Base-by-base conservation (phyloP, 2,329 filamentous ascomycete genomes). In the Alternaria dauci region DNA sequence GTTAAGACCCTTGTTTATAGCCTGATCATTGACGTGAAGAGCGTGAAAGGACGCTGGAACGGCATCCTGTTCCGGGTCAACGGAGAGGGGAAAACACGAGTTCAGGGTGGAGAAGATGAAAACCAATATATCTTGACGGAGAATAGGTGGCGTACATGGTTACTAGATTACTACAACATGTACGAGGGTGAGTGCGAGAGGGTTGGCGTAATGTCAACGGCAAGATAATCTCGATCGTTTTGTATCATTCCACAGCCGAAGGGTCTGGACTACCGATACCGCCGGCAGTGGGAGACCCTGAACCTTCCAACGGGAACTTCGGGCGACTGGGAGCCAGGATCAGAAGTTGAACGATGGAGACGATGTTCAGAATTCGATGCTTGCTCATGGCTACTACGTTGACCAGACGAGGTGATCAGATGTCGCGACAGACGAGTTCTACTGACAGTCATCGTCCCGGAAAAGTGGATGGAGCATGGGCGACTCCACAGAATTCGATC, bases 81-180 rank as follows among this genome's bases (percentile, higher is more conserved):
- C 42, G 67, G 71, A 0, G 38, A 53, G 7, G 67, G 68, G 1
- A 53, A 36, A 25, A 68, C 68, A 20, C 56, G 57, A 38, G 67
- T 73, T 12, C 65, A 69, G 44, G 69, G 71, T 14, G 69, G 71
- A 4, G 67, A 69, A 18, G 71, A 71, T 23, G 69, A 72, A 56
- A 72, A 73, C 42, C 48, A 69, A 48, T 72, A 71, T 30, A 44
- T 58, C 7, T 30, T 64, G 7, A 61, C n/a, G 3, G 42, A 60
- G 6, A 42, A 12, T 2, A 54, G 63, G 28, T 72, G 71, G 69
- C 58, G 56, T 14, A 62, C 71, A 25, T 68, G 65, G 14, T 41
- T 69, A 7, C 43, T 71, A 39, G 55, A 64, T 5, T 73, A 71
- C 34, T 58, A 72, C 52, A 58, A 63, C 3, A 61, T 73, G 58